Evolutionary conservation across 2,329 filamentous ascomycete genomes (phyloP), one percentile per base, ranked within the genome.

Genomic region (Arthrobotrys entomopaga): DNA sequence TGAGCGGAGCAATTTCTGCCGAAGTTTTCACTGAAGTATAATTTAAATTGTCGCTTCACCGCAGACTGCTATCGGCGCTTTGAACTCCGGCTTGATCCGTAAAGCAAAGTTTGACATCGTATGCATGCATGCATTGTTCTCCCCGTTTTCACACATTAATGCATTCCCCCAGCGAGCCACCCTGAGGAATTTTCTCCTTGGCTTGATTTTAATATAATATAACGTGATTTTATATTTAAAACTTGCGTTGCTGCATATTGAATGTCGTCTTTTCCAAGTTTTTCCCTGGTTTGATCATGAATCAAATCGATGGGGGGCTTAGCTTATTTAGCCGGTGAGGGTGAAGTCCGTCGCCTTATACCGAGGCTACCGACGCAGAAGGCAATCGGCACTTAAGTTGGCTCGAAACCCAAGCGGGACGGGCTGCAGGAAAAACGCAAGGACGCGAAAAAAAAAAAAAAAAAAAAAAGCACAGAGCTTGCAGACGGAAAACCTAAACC

Each of bases 171-270:
- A 53, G 26, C 29, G 42, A 53, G 26, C 49, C 20, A 22, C 49
- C 52, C 52, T n/a, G n/a, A n/a, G 19, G 8, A 3, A 11, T 56
- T 38, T 56, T 38, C 5, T 38, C 26, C 29, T 7, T 19, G 16
- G 13, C 24, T 3, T 24, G n/a, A 11, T 15, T 38, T 48, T 59
- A 59, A 48, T 48, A 59, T 59, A 59, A 48, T 48, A 59, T 59
- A 59, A 29, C 56, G 54, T 48, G 56, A 59, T 59, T 46, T 53
- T 53, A 43, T 46, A 48, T 59, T 59, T 48, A 48, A 59, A 48
- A 48, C 40, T 26, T 58, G 19, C 54, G 16, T 24, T 43, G 26
- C 52, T 43, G 34, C 53, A 24, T 16, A 19, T 46, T 46, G 6
- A 46, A 46, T 46, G 13, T 46, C n/a, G 42, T 7, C 42, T 46